Conservation (phyloP, 2,329 filamentous ascomycete genomes). For the Stromatinia cepivora region DNA sequence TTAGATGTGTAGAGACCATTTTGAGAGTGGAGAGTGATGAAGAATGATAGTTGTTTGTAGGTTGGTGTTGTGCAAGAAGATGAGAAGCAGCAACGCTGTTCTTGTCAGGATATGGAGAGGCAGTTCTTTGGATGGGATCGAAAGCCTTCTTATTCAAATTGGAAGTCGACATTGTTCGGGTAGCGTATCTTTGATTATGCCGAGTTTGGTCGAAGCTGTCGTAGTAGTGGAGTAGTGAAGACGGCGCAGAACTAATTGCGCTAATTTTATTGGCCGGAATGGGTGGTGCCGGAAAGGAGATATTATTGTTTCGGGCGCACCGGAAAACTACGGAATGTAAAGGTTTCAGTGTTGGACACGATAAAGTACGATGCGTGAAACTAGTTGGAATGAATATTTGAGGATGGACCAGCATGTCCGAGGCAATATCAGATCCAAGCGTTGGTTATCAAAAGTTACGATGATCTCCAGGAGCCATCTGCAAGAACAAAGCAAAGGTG, state of each 20-base stretch:
- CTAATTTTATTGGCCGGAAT: slow-evolving; percentile 25
- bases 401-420: slow-evolving; percentile 3
- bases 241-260: slow-evolving; percentile 17
- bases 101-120: slow-evolving; percentile 39
- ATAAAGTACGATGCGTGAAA: not conserved
- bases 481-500: not conserved
- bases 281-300: slow-evolving; percentile 21
- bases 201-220: slow-evolving; percentile 19
- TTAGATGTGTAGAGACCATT: slow-evolving; percentile 23
- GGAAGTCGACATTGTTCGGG: slow-evolving; percentile 19
- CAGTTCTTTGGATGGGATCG: slow-evolving; percentile 35
- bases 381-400: not conserved
- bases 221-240: slow-evolving; percentile 21
- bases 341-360: slow-evolving; percentile 13
- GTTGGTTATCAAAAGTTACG: not conserved
- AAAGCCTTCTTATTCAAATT: slow-evolving; percentile 24
- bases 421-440: slow-evolving; percentile 12
- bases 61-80: slow-evolving; percentile 32
- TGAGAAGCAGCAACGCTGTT: slow-evolving; percentile 33
- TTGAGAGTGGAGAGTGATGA: slow-evolving; percentile 38
- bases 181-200: slow-evolving; percentile 17
- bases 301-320: slow-evolving; percentile 16
- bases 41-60: slow-evolving; percentile 33
- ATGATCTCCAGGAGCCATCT: not conserved
- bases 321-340: slow-evolving; percentile 22